Conservation (phyloP, 2,329 filamentous ascomycete species). For the Tolypocladium ophioglossoides region DNA sequence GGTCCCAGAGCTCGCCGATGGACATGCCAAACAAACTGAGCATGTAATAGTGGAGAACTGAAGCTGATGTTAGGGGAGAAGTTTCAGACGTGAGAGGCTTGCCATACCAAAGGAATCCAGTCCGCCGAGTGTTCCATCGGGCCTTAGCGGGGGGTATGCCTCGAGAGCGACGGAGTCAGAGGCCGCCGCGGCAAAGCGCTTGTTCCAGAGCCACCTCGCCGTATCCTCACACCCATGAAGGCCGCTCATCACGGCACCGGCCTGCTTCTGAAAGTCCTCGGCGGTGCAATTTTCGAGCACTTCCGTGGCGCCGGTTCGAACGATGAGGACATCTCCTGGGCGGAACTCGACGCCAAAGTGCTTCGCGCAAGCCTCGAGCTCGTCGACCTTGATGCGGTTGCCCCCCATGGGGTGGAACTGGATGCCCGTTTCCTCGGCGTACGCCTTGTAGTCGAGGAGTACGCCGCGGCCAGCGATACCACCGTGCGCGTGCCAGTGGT, state of each 20-base stretch:
- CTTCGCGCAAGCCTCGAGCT: constrained; percentile 47
- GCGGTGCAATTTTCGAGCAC: constrained; percentile 37
- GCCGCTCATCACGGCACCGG: constrained; percentile 17
- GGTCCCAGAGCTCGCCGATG: constrained; percentile 45
- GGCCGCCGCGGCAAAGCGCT: constrained; percentile 54
- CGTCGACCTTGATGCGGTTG: constrained; percentile 40
- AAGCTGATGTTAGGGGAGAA: not conserved
- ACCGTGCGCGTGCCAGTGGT: constrained; percentile 41
- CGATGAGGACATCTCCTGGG: constrained; percentile 55
- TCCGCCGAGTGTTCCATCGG: constrained; percentile 23
- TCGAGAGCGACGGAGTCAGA: constrained; percentile 56
- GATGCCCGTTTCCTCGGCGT: constrained; percentile 38
- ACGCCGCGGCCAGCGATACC: constrained; percentile 45
- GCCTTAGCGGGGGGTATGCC: constrained; percentile 42
- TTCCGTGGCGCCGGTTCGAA: constrained; percentile 54
- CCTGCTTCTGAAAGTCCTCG: constrained; percentile 13
- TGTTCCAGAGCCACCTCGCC: constrained; percentile 58
- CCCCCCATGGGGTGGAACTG: constrained; percentile 39
- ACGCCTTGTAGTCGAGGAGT: constrained; percentile 42
- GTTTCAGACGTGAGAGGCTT: not conserved
- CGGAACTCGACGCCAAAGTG: constrained; percentile 52
- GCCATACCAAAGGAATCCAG: constrained; percentile 25
- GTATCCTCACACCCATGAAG: constrained; percentile 39
- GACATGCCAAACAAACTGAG: constrained; percentile 41
- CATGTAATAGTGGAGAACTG: constrained; percentile 35